Evolutionary conservation across 257 asterid genomes (phyloP).

Genomic region (Nicotiana obtusifolia): DNA sequence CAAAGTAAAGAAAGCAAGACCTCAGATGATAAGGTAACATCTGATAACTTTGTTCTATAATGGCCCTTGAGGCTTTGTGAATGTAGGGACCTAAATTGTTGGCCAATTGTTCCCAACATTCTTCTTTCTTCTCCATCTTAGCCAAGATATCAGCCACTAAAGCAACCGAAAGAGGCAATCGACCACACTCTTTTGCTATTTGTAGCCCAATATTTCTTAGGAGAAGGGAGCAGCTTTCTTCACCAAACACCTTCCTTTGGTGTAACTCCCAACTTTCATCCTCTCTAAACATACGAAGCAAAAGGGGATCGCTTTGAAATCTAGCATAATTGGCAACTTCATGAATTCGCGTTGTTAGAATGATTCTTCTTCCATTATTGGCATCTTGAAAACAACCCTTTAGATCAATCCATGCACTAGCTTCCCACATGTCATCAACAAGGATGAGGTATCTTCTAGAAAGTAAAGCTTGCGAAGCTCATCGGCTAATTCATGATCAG

Average conservation of each 20-base stretch:
- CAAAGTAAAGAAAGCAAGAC: not conserved
- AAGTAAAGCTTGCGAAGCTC: not conserved
- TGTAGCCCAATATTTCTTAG: not conserved
- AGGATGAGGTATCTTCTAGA: not conserved
- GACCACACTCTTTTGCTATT: too few species aligned
- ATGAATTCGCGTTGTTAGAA: too few species aligned
- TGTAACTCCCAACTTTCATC: not conserved
- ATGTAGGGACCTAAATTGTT: too few species aligned
- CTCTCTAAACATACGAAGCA: too few species aligned
- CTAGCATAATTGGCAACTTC: too few species aligned
- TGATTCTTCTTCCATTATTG: too few species aligned
- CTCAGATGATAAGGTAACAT: constrained; percentile 12
- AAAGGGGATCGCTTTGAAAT: too few species aligned
- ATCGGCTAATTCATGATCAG: not conserved
- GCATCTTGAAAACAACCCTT: too few species aligned
- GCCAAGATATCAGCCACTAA: constrained; percentile 4
- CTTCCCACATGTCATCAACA: too few species aligned
- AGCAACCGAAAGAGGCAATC: constrained; percentile 1
- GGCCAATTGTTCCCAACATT: too few species aligned
- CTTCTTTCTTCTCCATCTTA: not conserved
- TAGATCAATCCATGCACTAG: too few species aligned
- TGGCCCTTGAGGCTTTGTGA: not conserved
- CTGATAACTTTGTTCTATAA: constrained; percentile 15
- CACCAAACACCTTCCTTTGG: not conserved
- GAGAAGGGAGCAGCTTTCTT: not conserved